Base-by-base conservation (phyloP, 1,284 basidiomycete genomes). In the Tausonia pullulans region DNA sequence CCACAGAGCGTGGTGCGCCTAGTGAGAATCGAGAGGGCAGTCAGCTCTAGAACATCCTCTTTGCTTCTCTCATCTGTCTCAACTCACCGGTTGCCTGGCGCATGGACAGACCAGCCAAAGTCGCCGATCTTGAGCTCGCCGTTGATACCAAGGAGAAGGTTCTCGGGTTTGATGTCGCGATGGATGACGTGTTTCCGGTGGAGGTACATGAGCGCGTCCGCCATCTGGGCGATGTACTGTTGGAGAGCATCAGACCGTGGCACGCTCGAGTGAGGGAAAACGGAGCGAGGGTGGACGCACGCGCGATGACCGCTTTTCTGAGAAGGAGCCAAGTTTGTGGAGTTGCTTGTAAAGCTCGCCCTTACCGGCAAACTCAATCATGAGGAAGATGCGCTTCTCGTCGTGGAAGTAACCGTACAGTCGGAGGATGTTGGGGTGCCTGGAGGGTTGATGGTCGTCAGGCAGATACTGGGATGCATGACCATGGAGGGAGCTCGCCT, bases 71-170 rank as follows among this genome's bases (percentile, higher is more conserved):
- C 4, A 7, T 11, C 27, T 27, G 27, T 27, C 27, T 27, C 27
- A 39, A 46, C 68, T 58, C 48, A 69, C 68, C 91, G 79, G 74
- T 92, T 90, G 0, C 90, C 86, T 0, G 95, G 96, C 0, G 96
- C 96, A 74, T 98, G 96, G 3, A 98, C 95, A 72, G 88, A 92
- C 95, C 96, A 98, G 6, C 96, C 96, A 76, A 99, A 98, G 76
- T 98, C 96, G 5, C 86, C 96, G 69, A 99, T 97, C 81, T 99
- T 98, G 69, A 99, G 81, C 74, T 98, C 95, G 55, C 95, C 96
- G 69, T 93, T 90, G 71, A 98, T 85, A 13, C 94, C 95, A 8
- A 99, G 79, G 7, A 99, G 81, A 60, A 99, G 78, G 74, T 99
- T 99, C 78, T 98, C 96, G 0, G 96, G 96, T 77, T 98, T 99